Evolutionary conservation across 2,329 filamentous ascomycete species (phyloP).

Genomic region (Aspergillus sp.): DNA sequence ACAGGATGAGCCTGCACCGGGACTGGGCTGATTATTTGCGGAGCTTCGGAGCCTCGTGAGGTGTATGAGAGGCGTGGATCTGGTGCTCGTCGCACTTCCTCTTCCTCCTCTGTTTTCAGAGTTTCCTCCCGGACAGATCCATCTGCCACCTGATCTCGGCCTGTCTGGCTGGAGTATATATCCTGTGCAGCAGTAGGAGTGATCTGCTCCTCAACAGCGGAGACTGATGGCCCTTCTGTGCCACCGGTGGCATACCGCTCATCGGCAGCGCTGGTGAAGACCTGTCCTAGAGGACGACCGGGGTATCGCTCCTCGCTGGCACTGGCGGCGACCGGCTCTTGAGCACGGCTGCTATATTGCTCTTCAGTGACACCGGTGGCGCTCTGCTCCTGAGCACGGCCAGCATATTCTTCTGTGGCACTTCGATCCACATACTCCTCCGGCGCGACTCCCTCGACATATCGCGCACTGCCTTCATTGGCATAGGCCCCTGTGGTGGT

Average conservation of each 20-base stretch:
- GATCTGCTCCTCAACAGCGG: neutral
- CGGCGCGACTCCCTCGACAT: no score
- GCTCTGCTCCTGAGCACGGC: neutral
- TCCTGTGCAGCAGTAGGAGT: neutral
- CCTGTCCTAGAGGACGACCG: no score
- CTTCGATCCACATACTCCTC: no score
- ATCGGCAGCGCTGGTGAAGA: no score
- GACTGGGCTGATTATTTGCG: neutral
- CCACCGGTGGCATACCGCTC: neutral
- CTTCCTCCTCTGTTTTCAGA: neutral
- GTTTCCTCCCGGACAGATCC: neutral
- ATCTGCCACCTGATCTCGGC: neutral
- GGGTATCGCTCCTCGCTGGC: no score
- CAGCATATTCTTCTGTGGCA: neutral
- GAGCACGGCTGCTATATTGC: no score
- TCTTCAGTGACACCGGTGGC: neutral
- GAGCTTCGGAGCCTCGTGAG: neutral
- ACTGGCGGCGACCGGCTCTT: no score
- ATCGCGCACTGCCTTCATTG: neutral
- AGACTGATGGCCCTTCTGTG: neutral
- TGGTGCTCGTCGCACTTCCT: neutral
- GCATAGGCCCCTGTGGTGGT: neutral
- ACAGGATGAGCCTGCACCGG: conserved; percentile 15
- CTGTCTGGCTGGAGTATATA: neutral
- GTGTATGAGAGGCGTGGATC: neutral